Base-by-base conservation (phyloP, 352 stramenopile species). In the Globisporangium acanthophoron region DNA sequence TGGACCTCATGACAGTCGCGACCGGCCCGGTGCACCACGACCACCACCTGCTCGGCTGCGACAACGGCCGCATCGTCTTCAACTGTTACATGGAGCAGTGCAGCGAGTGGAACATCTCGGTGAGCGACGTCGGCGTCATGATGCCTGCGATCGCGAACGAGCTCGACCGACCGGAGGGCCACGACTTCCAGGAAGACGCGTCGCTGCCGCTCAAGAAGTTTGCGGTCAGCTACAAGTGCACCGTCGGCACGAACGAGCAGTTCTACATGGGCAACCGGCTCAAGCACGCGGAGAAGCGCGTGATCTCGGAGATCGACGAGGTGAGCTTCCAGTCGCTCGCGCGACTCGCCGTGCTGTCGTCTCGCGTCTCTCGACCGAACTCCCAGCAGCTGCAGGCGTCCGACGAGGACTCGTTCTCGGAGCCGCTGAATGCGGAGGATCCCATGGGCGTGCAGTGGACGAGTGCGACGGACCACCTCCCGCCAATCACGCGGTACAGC, bases 21-120 rank as follows among this genome's bases (percentile, higher is more conserved):
- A 96, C 83, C 6, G 86, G 86, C 6, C 86, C 86, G 0, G 86
- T 96, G 45, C 86, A 96, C 59, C 86, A 96, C 57, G 86, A 96
- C 40, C 86, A 96, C 59, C 84, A 96, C 44, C 67, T 96, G 35
- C 71, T 86, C 37, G 86, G 86, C 7, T 96, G 86, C 52, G 82
- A 92, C 31, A 96, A 96, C 58, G 86, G 86, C 40, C 78, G 86
- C 29, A 81, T 96, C 29, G 86, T 96, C 49, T 96, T 96, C 67
- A 96, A 96, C 52, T 93, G 84, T 67, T 96, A 96, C 71, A 96
- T 96, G 86, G 86, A 96, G 56, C 86, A 96, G 59, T 95, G 86
- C 65, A 92, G 76, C 65, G 83, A 93, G 46, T 95, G 86, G 86
- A 92, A 91, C 54, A 95, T 95, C 57, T 90, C 78, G 0, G 84